These are phyloP conservation scores for Didymella sp. DNA, from an alignment of 2,329 filamentous ascomycete species.

Conservation along the genomic window DNA sequence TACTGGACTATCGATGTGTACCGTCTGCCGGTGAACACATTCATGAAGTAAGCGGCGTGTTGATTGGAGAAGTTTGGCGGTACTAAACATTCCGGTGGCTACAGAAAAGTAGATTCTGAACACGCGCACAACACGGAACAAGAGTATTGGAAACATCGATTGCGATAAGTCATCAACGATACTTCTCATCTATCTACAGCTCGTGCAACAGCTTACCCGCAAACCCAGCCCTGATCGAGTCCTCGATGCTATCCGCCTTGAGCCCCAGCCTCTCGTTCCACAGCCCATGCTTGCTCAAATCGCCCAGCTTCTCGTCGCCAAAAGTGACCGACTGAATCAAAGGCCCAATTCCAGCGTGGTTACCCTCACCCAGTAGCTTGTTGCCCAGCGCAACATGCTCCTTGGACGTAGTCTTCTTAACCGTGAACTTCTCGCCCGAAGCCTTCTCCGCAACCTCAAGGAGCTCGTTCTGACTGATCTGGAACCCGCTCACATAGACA, in stretches of 20 bases:
- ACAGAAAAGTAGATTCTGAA: not conserved
- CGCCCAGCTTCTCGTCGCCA: conserved; percentile 28
- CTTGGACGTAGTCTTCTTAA: conserved; percentile 51
- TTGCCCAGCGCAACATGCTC: conserved; percentile 40
- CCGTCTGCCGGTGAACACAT: conserved; percentile 46
- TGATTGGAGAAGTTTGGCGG: not conserved
- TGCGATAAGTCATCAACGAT: not conserved
- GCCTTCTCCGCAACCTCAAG: conserved; percentile 61
- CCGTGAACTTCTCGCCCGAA: conserved; percentile 60
- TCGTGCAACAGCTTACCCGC: conserved; percentile 15
- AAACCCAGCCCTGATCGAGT: conserved; percentile 44
- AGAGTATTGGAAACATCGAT: not conserved
- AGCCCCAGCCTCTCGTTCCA: conserved; percentile 55
- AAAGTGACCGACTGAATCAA: conserved; percentile 33
- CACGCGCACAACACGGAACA: not conserved
- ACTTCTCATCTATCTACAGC: not conserved
- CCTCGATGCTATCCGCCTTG: conserved; percentile 50
- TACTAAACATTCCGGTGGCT: not conserved
- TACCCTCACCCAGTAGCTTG: conserved; percentile 48
- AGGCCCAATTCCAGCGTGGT: conserved; percentile 34
- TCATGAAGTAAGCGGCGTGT: conserved; percentile 34
- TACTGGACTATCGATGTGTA: conserved; percentile 51
- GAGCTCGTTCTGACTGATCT: conserved; percentile 65
- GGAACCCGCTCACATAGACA: conserved; percentile 64
- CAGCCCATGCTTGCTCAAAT: conserved; percentile 32